These are phyloP conservation scores for Diaporthe sp. DNA, from an alignment of 2,329 filamentous ascomycete genomes.

Conservation along the genomic window DNA sequence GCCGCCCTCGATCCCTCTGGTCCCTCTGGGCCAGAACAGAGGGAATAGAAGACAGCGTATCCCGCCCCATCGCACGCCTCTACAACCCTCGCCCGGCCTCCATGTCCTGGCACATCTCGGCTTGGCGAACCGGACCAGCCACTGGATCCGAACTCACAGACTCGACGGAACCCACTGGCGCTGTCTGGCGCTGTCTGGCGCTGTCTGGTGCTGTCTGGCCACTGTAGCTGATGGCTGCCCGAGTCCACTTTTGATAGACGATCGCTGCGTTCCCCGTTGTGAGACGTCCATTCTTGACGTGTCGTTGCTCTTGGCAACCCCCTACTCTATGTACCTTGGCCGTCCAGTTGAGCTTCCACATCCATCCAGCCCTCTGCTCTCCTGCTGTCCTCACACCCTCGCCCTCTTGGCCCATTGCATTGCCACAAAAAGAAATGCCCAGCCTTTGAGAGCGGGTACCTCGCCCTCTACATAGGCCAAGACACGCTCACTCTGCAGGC, in stretches of 20 bases:
- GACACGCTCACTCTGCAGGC: not conserved
- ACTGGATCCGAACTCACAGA: conserved; percentile 24
- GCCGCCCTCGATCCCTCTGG: not conserved
- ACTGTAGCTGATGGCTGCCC: conserved; percentile 21
- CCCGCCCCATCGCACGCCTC: not conserved
- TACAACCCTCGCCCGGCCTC: not conserved
- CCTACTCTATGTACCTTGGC: not conserved
- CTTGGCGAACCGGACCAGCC: conserved; percentile 31
- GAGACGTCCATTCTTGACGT: conserved; percentile 30
- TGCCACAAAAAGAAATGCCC: conserved; percentile 27
- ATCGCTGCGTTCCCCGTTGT: not conserved
- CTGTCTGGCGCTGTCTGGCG: conserved; percentile 6
- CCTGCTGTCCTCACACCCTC: not conserved
- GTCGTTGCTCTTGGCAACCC: conserved; percentile 32
- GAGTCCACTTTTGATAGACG: conserved; percentile 31
- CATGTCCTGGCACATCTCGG: conserved; percentile 11
- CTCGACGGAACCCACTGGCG: not conserved
- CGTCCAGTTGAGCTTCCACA: not conserved
- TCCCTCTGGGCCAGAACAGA: not conserved
- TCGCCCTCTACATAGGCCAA: conserved; percentile 21
- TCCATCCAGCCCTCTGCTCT: not conserved
- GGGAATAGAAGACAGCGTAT: not conserved
- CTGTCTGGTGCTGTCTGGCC: conserved; percentile 1
- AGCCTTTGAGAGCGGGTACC: conserved; percentile 17
- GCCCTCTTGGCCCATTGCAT: conserved; percentile 2